These are phyloP conservation scores for Aspergillus carbonarius DNA, from an alignment of 2,329 filamentous ascomycete genomes.

Conservation along the genomic window DNA sequence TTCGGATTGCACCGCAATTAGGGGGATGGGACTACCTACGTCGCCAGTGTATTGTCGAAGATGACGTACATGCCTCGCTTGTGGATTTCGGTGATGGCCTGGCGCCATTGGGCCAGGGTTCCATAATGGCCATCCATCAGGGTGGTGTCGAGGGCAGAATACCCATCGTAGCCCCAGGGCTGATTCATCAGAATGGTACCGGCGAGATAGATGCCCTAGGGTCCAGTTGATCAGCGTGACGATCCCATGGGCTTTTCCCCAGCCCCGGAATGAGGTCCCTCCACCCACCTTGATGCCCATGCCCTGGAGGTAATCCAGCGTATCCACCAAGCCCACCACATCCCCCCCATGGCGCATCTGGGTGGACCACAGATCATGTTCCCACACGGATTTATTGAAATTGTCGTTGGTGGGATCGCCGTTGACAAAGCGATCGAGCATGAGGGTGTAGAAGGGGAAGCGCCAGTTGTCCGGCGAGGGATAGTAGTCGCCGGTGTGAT, in stretches of 20 bases:
- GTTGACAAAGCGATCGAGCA: constrained; percentile 63
- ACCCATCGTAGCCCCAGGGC: constrained; percentile 62
- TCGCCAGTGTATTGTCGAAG: constrained; percentile 64
- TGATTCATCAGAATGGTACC: constrained; percentile 62
- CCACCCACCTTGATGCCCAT: constrained; percentile 57
- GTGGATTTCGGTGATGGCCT: constrained; percentile 59
- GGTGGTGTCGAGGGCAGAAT: constrained; percentile 60
- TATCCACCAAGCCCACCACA: constrained; percentile 55
- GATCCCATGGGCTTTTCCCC: too few relatives aligned
- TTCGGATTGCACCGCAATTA: neutral
- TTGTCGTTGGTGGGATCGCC: constrained; percentile 64
- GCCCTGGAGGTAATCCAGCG: constrained; percentile 62
- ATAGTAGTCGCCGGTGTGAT: constrained; percentile 46
- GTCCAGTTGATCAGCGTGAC: neutral
- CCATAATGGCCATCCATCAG: constrained; percentile 63
- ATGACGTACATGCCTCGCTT: constrained; percentile 62
- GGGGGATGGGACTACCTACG: constrained; percentile 40
- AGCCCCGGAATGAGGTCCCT: too few relatives aligned
- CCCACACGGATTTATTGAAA: constrained; percentile 58
- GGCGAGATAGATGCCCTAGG: constrained; percentile 58
- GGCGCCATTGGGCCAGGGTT: constrained; percentile 56
- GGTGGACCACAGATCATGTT: constrained; percentile 59
- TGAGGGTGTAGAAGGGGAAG: constrained; percentile 64
- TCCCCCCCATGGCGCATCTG: constrained; percentile 64
- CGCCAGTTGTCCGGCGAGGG: constrained; percentile 62